These are phyloP conservation scores for Acanthamoeba lenticulata DNA, from an alignment of 208 protist genomes.

Conservation along the genomic window DNA sequence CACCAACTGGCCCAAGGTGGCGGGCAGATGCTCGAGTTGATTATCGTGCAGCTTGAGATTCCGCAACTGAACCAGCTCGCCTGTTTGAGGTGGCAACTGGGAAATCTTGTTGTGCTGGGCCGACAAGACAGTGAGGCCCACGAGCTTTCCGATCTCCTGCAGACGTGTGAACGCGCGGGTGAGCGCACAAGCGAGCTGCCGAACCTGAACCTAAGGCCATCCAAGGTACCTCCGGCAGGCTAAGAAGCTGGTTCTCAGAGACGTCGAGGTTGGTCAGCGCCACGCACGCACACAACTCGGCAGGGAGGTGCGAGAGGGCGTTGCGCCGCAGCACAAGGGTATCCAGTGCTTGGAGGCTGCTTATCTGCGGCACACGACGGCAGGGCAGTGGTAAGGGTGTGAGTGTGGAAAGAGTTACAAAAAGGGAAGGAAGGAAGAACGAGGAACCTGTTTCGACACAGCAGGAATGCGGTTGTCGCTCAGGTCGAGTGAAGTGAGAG, in stretches of 20 bases:
- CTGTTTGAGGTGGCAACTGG: background rate
- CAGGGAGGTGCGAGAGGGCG: background rate
- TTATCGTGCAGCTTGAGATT: conserved; percentile 63
- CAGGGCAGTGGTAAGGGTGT: background rate
- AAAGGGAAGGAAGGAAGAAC: background rate
- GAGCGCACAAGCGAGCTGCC: no score
- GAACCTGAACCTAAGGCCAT: no score
- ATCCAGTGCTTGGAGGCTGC: conserved; percentile 14
- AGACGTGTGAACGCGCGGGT: background rate
- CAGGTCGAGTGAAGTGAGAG: conserved; percentile 30
- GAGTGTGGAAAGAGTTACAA: background rate
- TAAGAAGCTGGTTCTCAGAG: conserved; percentile 56
- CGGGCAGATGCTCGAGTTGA: background rate
- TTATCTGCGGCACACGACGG: background rate
- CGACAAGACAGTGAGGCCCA: conserved; percentile 1
- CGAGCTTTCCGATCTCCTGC: background rate
- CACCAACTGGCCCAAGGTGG: conserved; percentile 38
- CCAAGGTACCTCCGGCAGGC: background rate
- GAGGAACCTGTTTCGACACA: conserved; percentile 24
- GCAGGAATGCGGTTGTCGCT: conserved; percentile 20
- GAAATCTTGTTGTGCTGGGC: conserved; percentile 58
- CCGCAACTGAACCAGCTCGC: background rate
- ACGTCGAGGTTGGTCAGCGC: conserved; percentile 44
- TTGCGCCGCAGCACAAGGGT: conserved; percentile 25
- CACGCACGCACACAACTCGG: background rate